Base-by-base conservation (phyloP, 805 yeast species). In the Naumovozyma dairenensis region DNA sequence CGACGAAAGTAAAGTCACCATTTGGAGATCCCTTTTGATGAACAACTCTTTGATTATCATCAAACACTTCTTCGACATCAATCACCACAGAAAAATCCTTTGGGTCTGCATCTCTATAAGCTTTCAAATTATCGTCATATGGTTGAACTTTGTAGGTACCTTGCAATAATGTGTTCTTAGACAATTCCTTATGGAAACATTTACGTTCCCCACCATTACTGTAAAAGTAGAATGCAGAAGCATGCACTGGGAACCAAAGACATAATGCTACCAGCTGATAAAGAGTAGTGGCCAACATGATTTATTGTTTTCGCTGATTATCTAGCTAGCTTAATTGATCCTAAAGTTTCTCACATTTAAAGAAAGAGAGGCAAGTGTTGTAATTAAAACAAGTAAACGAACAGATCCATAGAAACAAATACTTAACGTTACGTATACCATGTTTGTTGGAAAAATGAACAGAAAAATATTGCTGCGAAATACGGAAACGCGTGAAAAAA, bases 1-100 rank as follows among this genome's bases (percentile, higher is more conserved):
- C 80, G 24, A 81, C 74, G 62, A 79, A 80, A 7, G 84, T 71
- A 51, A 80, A 77, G 42, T 77, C 81, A 20, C 86, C 85, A 26
- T 60, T 58, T 26, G 84, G 72, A 6, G 71, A 55, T 25, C 77
- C 73, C 56, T 72, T 78, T 52, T 79, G 87, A 39, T 73, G 72
- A 18, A 76, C 81, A 35, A 80, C 87, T 46, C 80, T 63, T 53
- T 80, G 83, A 58, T 80, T 73, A 56, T 78, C 78, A 57, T 80
- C 87, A 45, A 80, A 80, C 6, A 83, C 77, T 52, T 77, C 83
- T 42, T 71, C 77, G 13, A 71, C 67, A 36, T 65, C 69, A 29
- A 66, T 53, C 14, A 60, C 48, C 12, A 66, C 55, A 15, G 64
- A 64, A 16, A 63, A 37, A 27, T 62, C 63, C 30, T 63, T 55